phyloP scores from a whole-genome alignment of 495 filamentous ascomycete genomes.

The Hyaloscypha bicolor region DNA sequence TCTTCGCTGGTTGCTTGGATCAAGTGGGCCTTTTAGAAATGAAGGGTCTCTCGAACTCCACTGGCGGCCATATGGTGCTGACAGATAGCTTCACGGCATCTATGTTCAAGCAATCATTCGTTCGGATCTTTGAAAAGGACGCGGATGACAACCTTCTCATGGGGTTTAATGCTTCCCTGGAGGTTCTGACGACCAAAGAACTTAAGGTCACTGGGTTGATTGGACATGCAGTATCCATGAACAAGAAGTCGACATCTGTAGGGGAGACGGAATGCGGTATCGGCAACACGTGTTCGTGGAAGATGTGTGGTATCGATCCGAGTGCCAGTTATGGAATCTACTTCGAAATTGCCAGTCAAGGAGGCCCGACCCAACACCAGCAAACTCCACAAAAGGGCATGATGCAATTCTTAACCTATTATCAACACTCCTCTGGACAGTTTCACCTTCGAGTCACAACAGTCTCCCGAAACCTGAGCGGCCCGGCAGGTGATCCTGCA shows the following conservation, averaged over 20 bases:
- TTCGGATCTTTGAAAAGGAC: slow-evolving; percentile 97
- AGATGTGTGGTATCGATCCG: slow-evolving; percentile 98
- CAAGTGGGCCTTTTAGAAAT: slow-evolving; percentile 98
- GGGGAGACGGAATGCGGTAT: slow-evolving; percentile 99
- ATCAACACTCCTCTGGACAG: slow-evolving; percentile 94
- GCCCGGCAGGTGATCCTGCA: slow-evolving; percentile 94
- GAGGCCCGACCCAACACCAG: slow-evolving; percentile 81
- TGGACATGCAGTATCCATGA: slow-evolving; percentile 92
- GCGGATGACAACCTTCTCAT: slow-evolving; percentile 91
- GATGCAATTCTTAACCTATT: slow-evolving; percentile 99
- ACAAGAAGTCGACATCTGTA: slow-evolving; percentile 97
- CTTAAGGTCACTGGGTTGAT: slow-evolving; percentile 98
- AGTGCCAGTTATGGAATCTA: slow-evolving; percentile 93
- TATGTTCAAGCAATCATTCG: slow-evolving; percentile 99
- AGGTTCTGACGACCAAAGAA: slow-evolving; percentile 97
- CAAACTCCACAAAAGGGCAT: slow-evolving; percentile 89
- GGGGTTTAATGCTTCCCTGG: slow-evolving; percentile 97
- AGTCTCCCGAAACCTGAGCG: slow-evolving; percentile 86
- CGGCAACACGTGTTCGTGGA: slow-evolving; percentile 99
- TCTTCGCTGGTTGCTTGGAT: slow-evolving; percentile 97
- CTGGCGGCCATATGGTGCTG: slow-evolving; percentile 96
- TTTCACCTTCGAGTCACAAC: slow-evolving; percentile 97
- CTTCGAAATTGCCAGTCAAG: slow-evolving; percentile 97
- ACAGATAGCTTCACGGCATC: slow-evolving; percentile 99
- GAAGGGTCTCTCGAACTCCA: slow-evolving; percentile 96